Base-by-base conservation (phyloP, 495 filamentous ascomycete genomes). In the Aspergillus kassunensis region DNA sequence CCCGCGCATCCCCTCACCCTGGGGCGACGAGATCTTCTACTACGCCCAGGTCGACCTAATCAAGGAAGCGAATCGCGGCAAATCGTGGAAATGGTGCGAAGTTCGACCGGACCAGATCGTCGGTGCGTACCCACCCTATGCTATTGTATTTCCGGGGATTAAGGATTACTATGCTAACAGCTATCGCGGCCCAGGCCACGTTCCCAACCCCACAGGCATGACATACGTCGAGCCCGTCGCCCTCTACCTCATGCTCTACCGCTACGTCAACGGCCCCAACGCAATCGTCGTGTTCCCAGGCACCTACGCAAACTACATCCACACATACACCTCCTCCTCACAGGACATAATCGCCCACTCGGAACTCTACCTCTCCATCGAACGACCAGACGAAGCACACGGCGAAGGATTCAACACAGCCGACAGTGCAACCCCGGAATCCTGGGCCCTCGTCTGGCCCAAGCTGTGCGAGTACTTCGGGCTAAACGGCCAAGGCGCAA, bases 351-450 rank as follows among this genome's bases (percentile, higher is more conserved):
- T 79, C 23, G 67, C 71, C 2, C 58, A 58, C 0, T 67, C 74
- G 21, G 60, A 69, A 36, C 71, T 79, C 46, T 69, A 62, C 49
- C 68, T 67, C 3, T 66, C 64, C 4, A 19, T 70, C 4, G 42
- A 66, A 34, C 39, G 63, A 16, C 58, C 57, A 1, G 55, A 68
- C 2, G 78, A 87, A 48, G 74, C 78, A 0, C 60, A 64, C 34
- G 71, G 67, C 11, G 80, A 78, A 47, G 79, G 79, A 1, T 84
- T 77, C 63, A 73, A 82, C 49, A 83, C 85, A 37, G 62, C 57
- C 21, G 81, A 90, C 47, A 67, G 6, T 25, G 42, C 42, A 11
- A 52, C 39, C n/a, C 49, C 39, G 10, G 39, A 12, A 0, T 29
- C 39, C 2, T 52, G 27, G 39, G 1, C 18, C 9, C 1, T 44